Conservation (phyloP, 176 grass and related monocot genomes). For the Zea mays region Zm-B73-REFERENCE-NAM-5.0 NC_050100.1:214299001-214299500, state of each 20-base stretch:
- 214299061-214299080: constrained; percentile 66
- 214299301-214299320: background rate
- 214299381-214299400: background rate
- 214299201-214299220: background rate
- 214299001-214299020: constrained; percentile 97
- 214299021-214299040: constrained; percentile 91
- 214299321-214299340: background rate
- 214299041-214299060: constrained; percentile 62
- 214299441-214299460: constrained; percentile 14
- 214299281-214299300: background rate
- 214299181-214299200: background rate
- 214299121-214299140: background rate
- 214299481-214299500: constrained; percentile 35
- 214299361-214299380: background rate
- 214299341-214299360: constrained; percentile 67
- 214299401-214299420: background rate
- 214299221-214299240: constrained; percentile 6
- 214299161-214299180: background rate
- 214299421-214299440: constrained; percentile 40
- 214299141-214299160: constrained; percentile 41
- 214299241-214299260: constrained; percentile 35
- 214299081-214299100: constrained; percentile 30
- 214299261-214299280: background rate
- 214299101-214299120: background rate
- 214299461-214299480: background rate